A percentile compares a stretch with the other conserved stretches of the same genome.
phyloP scores from a whole-genome alignment of 2,329 filamentous ascomycete genomes.

The Colletotrichum sp. region DNA sequence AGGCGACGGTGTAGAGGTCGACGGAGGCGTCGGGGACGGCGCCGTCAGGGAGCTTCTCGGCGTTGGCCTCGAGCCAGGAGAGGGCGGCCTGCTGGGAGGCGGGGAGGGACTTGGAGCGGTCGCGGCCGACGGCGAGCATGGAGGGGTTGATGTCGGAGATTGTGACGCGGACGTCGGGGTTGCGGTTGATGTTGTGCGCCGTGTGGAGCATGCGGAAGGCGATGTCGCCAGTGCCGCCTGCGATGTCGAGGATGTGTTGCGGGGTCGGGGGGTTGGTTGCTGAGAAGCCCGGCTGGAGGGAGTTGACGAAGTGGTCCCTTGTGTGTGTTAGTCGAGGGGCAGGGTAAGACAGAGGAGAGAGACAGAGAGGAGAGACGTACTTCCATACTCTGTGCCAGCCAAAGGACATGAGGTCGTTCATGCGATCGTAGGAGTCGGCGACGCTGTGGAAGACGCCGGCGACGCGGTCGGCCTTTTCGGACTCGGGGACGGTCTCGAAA shows the following conservation, averaged over 20 bases:
- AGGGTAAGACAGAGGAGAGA: not conserved
- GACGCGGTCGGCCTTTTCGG: conserved; percentile 74
- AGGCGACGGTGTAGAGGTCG: conserved; percentile 96
- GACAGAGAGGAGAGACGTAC: conserved; percentile 39
- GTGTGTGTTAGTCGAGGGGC: conserved; percentile 2
- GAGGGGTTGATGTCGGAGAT: conserved; percentile 95
- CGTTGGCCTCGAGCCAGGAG: conserved; percentile 87
- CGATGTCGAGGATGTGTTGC: conserved; percentile 89
- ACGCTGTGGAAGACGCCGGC: conserved; percentile 94
- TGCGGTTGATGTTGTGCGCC: conserved; percentile 75
- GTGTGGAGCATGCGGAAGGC: conserved; percentile 96
- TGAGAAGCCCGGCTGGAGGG: conserved; percentile 79
- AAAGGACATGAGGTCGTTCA: conserved; percentile 99
- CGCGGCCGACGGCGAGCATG: conserved; percentile 88
- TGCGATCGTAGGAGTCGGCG: conserved; percentile 91
- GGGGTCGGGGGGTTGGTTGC: conserved; percentile 46
- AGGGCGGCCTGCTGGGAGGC: conserved; percentile 61
- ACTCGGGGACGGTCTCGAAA: conserved; percentile 82
- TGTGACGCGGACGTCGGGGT: conserved; percentile 77
- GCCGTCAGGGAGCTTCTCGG: conserved; percentile 68
- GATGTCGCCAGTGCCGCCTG: conserved; percentile 96
- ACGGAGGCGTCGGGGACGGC: conserved; percentile 72
- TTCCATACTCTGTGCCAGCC: conserved; percentile 97
- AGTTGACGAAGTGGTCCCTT: conserved; percentile 89
- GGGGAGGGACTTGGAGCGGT: conserved; percentile 69